A percentile compares a stretch with the other conserved stretches of the same genome.
phyloP scores from a whole-genome alignment of 2,329 filamentous ascomycete species.

The Orbilia quercus region DNA sequence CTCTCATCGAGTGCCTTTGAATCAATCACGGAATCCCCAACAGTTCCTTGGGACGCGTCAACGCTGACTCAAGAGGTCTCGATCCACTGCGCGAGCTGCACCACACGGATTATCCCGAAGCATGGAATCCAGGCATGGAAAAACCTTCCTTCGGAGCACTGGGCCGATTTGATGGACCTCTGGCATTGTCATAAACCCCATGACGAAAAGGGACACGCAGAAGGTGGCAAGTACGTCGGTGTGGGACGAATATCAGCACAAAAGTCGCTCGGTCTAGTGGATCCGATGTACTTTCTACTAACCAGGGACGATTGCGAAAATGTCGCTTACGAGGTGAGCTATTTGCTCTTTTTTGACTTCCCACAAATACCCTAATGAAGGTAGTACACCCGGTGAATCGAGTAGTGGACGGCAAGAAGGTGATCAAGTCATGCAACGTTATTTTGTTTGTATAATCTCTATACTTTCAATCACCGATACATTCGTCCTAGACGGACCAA shows the following conservation, averaged over 20 bases:
- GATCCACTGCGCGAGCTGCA: slow-evolving; percentile 63
- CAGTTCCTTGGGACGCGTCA: slow-evolving; percentile 70
- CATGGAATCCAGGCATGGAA: slow-evolving; percentile 75
- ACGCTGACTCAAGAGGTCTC: slow-evolving; percentile 64
- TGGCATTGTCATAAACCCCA: slow-evolving; percentile 99
- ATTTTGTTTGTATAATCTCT: slow-evolving; percentile 27
- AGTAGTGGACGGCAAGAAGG: slow-evolving; percentile 55
- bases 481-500: slow-evolving; percentile 54
- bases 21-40: slow-evolving; percentile 13
- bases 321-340: slow-evolving; percentile 63
- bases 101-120: slow-evolving; percentile 64
- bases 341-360: slow-evolving; percentile 57
- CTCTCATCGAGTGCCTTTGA: slow-evolving; percentile 54
- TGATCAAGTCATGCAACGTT: slow-evolving; percentile 53
- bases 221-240: slow-evolving; percentile 57
- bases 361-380: slow-evolving; percentile 56
- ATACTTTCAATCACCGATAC: slow-evolving; percentile 57
- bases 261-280: slow-evolving; percentile 78
- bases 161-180: slow-evolving; percentile 99
- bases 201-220: slow-evolving; percentile 66
- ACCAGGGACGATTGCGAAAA: slow-evolving; percentile 72
- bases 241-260: slow-evolving; percentile 73
- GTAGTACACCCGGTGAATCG: slow-evolving; percentile 9
- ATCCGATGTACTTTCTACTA: slow-evolving; percentile 80
- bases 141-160: slow-evolving; percentile 93